Evolutionary conservation across 2,329 filamentous ascomycete species (phyloP).

Genomic region (Thielaviopsis ethacetica): DNA sequence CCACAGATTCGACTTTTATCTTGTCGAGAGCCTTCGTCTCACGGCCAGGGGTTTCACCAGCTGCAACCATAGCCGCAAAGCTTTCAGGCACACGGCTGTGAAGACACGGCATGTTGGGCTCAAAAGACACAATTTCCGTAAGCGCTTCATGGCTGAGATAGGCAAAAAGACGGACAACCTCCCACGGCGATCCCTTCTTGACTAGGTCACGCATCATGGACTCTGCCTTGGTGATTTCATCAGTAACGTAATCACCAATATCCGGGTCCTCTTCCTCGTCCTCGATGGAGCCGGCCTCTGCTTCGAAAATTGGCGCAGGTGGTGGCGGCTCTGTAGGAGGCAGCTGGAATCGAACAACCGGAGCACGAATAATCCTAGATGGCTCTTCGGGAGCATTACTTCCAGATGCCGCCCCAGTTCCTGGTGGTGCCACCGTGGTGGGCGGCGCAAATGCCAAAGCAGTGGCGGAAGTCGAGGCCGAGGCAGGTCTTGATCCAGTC

Average conservation of each 20-base stretch:
- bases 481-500: background rate
- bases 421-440: background rate
- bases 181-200: constrained; percentile 22
- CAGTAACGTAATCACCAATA: constrained; percentile 39
- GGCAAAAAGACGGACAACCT: constrained; percentile 30
- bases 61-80: constrained; percentile 1
- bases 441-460: background rate
- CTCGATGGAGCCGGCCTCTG: constrained; percentile 9
- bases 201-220: constrained; percentile 30
- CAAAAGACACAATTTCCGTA: constrained; percentile 29
- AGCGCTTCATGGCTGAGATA: constrained; percentile 32
- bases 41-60: background rate
- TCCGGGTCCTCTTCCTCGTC: constrained; percentile 38
- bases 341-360: constrained; percentile 23
- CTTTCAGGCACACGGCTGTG: background rate
- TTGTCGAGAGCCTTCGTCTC: background rate
- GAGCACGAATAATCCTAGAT: constrained; percentile 17
- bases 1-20: background rate
- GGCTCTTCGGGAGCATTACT: constrained; percentile 1
- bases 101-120: constrained; percentile 17
- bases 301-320: constrained; percentile 14
- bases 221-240: constrained; percentile 35
- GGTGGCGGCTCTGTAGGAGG: constrained; percentile 21
- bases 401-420: background rate
- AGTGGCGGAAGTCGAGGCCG: constrained; percentile 1